Evolutionary conservation across 2,329 filamentous ascomycete species (phyloP), one percentile per base, ranked within the genome.

Genomic region (Alternaria consortialis): DNA sequence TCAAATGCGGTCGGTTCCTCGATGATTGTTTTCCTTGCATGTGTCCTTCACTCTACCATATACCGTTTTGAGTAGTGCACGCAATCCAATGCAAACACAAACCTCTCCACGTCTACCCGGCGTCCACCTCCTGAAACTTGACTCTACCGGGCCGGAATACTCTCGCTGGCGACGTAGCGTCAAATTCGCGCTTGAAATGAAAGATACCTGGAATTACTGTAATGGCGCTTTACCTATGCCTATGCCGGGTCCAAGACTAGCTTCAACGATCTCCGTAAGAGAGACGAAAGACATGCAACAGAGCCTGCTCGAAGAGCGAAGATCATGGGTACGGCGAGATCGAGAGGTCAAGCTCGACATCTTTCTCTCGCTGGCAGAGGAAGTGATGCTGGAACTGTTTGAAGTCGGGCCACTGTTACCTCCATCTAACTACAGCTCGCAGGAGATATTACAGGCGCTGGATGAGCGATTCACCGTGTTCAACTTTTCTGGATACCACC

Each of bases 301-400:
- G 12, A 60, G 69, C 43, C 62, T 79, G 23, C 65, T 79, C 25
- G 72, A 78, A 43, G 75, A 78, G 56, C 59, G 76, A 44, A 72
- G 69, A 61, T 69, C 71, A 15, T 78, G 76, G 76, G 68, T 74
- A 31, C 74, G 73, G 55, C 73, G 74, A 43, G 76, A 78, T 52
- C 70, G 76, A 20, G 76, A 77, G 37, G 74, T 75, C 43, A 78
- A 77, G 63, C 64, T 76, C 7, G 75, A 78, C 56, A 71, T 79
- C 9, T 79, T 78, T 64, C 67, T 78, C 7, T 79, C 76, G 0
- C 32, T 79, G 15, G 64, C 71, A 25, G 75, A 79, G 55, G 75
- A 79, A 29, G 75, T 77, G 53, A 78, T 78, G 66, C 65, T 74
- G n/a, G 76, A 78, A 12, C 66, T 78, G 1, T 75, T 79, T 50